Conservation (phyloP, 371 early-diverging fungal species). For the Circinella umbellata region DNA sequence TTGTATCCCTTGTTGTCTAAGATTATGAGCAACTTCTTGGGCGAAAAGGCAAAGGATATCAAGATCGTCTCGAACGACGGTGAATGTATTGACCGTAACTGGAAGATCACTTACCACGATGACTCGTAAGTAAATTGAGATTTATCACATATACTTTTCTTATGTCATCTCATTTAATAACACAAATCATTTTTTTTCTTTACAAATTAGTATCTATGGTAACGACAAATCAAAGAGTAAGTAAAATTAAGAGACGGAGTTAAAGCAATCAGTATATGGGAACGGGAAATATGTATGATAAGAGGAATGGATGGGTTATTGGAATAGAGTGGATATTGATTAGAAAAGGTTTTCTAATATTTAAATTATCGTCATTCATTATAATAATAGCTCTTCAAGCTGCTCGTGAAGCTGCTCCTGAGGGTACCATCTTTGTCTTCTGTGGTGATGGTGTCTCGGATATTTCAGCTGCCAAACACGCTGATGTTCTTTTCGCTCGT, state of each 20-base stretch:
- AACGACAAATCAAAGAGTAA: slow-evolving; percentile 64
- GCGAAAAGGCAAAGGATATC: slow-evolving; percentile 47
- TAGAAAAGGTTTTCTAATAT: too few species aligned
- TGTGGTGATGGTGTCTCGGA: slow-evolving; percentile 77
- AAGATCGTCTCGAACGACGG: slow-evolving; percentile 56
- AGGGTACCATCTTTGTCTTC: slow-evolving; percentile 59
- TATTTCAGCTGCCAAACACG: slow-evolving; percentile 70
- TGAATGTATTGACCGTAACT: slow-evolving; percentile 41
- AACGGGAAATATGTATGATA: neutral
- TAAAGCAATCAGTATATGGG: neutral
- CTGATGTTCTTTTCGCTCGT: slow-evolving; percentile 69
- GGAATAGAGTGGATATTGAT: neutral
- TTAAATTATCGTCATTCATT: too few species aligned
- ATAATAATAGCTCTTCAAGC: slow-evolving; percentile 31
- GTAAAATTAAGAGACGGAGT: slow-evolving; percentile 1
- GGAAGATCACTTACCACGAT: slow-evolving; percentile 66
- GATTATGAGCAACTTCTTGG: slow-evolving; percentile 52
- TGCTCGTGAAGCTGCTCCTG: slow-evolving; percentile 37
- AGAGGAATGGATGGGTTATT: neutral
- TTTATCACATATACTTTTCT: neutral
- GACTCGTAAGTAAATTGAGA: slow-evolving; percentile 45
- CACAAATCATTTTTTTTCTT: neutral
- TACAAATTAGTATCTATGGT: slow-evolving; percentile 43
- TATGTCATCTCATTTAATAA: neutral
- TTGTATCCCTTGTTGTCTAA: slow-evolving; percentile 44